phyloP scores from a whole-genome alignment of 768 basidiomycete genomes.

The Ramaria sp. region DNA sequence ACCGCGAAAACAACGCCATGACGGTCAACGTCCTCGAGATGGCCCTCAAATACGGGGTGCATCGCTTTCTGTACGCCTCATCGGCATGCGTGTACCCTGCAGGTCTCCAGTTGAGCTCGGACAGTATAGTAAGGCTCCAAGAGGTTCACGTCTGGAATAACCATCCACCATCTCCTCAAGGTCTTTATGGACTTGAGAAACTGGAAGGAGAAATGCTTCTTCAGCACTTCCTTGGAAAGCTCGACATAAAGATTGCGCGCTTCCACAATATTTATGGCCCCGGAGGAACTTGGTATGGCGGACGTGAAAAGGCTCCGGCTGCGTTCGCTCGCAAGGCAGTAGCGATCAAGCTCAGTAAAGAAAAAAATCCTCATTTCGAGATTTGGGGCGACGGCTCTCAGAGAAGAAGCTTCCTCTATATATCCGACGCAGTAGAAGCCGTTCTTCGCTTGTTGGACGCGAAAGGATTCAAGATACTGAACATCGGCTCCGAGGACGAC shows the following conservation, averaged over 20 bases:
- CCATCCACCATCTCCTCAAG: conserved; percentile 35
- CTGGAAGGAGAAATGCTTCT: conserved; percentile 38
- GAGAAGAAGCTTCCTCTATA: conserved; percentile 44
- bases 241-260: conserved; percentile 37
- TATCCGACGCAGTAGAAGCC: conserved; percentile 44
- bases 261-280: conserved; percentile 55
- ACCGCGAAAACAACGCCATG: conserved; percentile 39
- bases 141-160: conserved; percentile 35
- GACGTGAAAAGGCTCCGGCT: conserved; percentile 49
- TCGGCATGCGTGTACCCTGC: conserved; percentile 51
- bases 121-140: conserved; percentile 31
- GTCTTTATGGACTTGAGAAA: conserved; percentile 52
- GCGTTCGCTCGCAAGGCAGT: conserved; percentile 45
- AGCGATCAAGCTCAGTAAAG: conserved; percentile 18
- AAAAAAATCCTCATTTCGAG: conserved; percentile 25
- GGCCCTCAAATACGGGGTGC: conserved; percentile 26
- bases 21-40: conserved; percentile 37
- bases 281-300: conserved; percentile 39
- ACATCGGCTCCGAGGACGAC: conserved; percentile 40
- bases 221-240: conserved; percentile 18
- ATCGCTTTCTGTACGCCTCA: conserved; percentile 42
- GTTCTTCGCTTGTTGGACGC: conserved; percentile 34
- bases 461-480: conserved; percentile 26
- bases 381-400: conserved; percentile 50
- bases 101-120: conserved; percentile 24